A percentile compares a stretch with the other conserved stretches of the same genome.
Evolutionary conservation across 1,284 basidiomycete genomes (phyloP).

Genomic region (Rhizoctonia solani): DNA sequence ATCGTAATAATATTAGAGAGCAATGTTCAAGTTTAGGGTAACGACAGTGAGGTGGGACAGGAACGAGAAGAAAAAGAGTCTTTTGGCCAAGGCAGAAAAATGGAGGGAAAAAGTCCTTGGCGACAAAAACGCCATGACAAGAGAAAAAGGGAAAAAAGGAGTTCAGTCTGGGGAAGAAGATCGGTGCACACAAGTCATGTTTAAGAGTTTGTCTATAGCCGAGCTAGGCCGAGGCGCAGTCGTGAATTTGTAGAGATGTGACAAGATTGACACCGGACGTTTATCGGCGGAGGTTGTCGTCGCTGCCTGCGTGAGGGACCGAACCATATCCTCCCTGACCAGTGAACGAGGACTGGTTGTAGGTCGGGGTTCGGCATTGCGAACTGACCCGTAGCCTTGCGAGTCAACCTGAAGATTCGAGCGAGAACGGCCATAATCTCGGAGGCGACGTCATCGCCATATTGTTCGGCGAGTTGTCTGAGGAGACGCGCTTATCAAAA

Average conservation of each 20-base stretch:
- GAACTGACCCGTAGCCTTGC: conserved; percentile 13
- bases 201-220: too few relatives aligned
- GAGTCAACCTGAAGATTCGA: conserved; percentile 31
- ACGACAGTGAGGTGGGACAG: conserved; percentile 21
- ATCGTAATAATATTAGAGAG: conserved; percentile 21
- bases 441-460: conserved; percentile 53
- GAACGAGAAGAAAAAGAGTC: too few relatives aligned
- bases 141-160: too few relatives aligned
- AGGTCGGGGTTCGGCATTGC: conserved; percentile 8
- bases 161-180: too few relatives aligned
- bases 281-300: conserved; percentile 28
- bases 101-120: too few relatives aligned
- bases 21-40: conserved; percentile 30
- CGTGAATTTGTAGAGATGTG: too few relatives aligned
- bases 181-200: too few relatives aligned
- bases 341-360: conserved; percentile 14
- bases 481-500: conserved; percentile 18
- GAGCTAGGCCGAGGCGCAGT: background rate
- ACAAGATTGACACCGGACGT: background rate
- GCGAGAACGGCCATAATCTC: conserved; percentile 46
- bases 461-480: conserved; percentile 59
- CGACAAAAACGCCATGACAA: too few relatives aligned
- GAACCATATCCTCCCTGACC: conserved; percentile 21
- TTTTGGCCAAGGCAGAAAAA: too few relatives aligned
- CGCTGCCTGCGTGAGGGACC: conserved; percentile 19